A percentile compares a stretch with the other conserved stretches of the same genome.
Evolutionary conservation across 257 asterid genomes (phyloP).

Genomic region (Dorcoceras hygrometricum): DNA sequence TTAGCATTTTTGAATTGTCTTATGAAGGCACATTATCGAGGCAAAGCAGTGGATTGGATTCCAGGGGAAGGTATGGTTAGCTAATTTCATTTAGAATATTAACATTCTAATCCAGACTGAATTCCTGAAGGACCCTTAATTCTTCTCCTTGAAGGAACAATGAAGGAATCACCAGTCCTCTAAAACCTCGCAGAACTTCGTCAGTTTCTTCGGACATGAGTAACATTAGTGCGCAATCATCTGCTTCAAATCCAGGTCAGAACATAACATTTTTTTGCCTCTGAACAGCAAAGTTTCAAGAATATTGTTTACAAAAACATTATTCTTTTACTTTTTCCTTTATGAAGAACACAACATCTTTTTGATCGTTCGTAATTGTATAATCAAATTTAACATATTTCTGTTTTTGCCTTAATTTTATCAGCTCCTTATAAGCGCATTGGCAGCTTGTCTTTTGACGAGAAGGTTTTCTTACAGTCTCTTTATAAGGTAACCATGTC

Average conservation of each 20-base stretch:
- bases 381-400: constrained; percentile 16
- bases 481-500: constrained; percentile 68
- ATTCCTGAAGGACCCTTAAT: constrained; percentile 19
- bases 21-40: constrained; percentile 47
- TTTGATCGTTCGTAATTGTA: constrained; percentile 1
- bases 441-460: constrained; percentile 77
- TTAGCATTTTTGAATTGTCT: constrained; percentile 4
- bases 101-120: constrained; percentile 17
- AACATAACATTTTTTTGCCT: constrained; percentile 14
- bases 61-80: constrained; percentile 49
- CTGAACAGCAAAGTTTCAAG: no score
- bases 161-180: constrained; percentile 49
- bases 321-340: no score
- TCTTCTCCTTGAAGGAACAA: constrained; percentile 38
- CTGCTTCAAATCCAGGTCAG: constrained; percentile 66
- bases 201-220: constrained; percentile 88
- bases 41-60: constrained; percentile 54
- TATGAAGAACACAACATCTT: not conserved
- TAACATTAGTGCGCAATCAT: constrained; percentile 55
- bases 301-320: no score
- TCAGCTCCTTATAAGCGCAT: constrained; percentile 60
- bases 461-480: constrained; percentile 67
- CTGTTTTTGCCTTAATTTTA: constrained; percentile 27
- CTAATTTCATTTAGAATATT: constrained; percentile 17
- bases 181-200: constrained; percentile 64